These are phyloP conservation scores for Eimeria falciformis DNA, from an alignment of 169 alveolate species.

Conservation along the genomic window DNA sequence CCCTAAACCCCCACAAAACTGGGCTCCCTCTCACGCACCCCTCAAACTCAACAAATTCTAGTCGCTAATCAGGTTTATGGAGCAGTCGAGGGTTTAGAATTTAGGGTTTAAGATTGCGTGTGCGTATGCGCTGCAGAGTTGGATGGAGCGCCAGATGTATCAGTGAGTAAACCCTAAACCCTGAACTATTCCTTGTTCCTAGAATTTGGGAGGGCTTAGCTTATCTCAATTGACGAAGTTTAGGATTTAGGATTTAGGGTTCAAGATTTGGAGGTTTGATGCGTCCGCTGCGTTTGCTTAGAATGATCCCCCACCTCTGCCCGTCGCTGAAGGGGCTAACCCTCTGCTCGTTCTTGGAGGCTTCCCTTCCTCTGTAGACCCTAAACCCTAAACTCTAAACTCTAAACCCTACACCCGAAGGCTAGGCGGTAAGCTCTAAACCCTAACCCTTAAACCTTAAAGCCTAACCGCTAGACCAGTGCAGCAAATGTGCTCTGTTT, in stretches of 20 bases:
- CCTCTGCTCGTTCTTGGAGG: conserved; percentile 40
- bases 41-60: background rate
- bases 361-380: conserved; percentile 37
- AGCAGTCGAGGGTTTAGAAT: background rate
- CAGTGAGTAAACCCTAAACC: background rate
- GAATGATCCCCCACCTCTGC: too few relatives aligned
- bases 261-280: too few relatives aligned
- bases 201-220: background rate
- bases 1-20: background rate
- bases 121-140: background rate
- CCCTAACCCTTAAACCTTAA: background rate
- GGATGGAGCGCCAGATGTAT: conserved; percentile 15
- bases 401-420: background rate
- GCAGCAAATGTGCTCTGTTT: background rate
- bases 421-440: background rate
- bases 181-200: background rate
- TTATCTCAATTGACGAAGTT: background rate
- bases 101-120: background rate
- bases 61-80: background rate
- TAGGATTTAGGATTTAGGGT: background rate
- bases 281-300: too few relatives aligned
- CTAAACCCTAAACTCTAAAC: too few relatives aligned
- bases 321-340: background rate
- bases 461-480: background rate
- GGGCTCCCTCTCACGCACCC: background rate